Conservation (phyloP, 2,329 filamentous ascomycete species). For the Rhinocladiella mackenziei region DNA sequence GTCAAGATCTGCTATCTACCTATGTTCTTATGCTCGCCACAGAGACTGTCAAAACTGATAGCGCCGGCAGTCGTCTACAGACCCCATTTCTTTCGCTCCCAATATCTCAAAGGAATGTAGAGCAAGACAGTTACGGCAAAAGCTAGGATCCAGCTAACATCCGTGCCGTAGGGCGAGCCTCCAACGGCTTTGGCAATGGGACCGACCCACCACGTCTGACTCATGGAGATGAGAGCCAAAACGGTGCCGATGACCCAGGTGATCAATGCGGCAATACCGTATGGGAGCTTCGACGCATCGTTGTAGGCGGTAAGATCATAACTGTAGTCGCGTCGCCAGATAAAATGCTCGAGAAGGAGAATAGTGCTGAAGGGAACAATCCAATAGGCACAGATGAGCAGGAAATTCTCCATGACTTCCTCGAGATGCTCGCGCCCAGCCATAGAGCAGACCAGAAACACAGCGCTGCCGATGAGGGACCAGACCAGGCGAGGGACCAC, state of each 20-base stretch:
- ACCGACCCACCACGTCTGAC: constrained; percentile 65
- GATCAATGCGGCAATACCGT: constrained; percentile 58
- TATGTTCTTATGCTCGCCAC: no score
- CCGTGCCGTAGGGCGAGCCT: constrained; percentile 49
- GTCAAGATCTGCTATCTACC: no score
- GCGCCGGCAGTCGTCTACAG: no score
- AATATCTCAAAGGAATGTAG: constrained; percentile 51
- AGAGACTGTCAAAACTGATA: no score
- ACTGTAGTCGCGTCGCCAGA: constrained; percentile 52
- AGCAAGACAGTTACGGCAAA: constrained; percentile 57
- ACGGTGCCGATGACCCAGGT: constrained; percentile 63
- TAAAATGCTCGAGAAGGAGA: constrained; percentile 54
- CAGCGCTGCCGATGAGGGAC: constrained; percentile 59
- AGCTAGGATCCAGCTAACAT: constrained; percentile 59
- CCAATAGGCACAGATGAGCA: constrained; percentile 69
- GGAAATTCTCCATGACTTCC: constrained; percentile 64
- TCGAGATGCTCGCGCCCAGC: constrained; percentile 60
- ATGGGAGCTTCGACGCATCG: constrained; percentile 54
- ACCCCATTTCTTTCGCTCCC: constrained; percentile 45
- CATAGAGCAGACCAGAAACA: constrained; percentile 62
- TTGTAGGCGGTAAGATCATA: constrained; percentile 63
- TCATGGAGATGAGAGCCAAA: constrained; percentile 63
- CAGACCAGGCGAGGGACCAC: constrained; percentile 60
- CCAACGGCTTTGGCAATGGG: constrained; percentile 57
- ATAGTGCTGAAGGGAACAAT: constrained; percentile 62